Conservation (phyloP, 2,329 filamentous ascomycete species). For the Delphinella strobiligena region DNA sequence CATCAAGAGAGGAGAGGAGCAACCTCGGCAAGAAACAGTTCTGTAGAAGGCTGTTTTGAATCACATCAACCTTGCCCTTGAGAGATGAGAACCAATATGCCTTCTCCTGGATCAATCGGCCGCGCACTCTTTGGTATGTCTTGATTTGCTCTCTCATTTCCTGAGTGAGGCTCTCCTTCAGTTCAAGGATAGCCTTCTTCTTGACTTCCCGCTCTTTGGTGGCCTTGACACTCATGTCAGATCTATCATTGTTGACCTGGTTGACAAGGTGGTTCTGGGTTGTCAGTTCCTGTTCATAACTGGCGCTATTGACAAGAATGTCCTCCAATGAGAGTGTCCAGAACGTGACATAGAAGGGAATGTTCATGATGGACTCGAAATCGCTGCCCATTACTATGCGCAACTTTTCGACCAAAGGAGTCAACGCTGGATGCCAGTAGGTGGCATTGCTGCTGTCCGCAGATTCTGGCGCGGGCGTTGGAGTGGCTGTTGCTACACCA, state of each 20-base stretch:
- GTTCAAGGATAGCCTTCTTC: constrained; percentile 55
- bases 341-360: constrained; percentile 79
- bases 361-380: constrained; percentile 58
- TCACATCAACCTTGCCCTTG: constrained; percentile 48
- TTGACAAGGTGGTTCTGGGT: constrained; percentile 55
- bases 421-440: constrained; percentile 57
- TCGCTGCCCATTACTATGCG: constrained; percentile 48
- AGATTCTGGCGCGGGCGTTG: constrained; percentile 15
- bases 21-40: constrained; percentile 86
- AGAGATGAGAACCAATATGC: constrained; percentile 63
- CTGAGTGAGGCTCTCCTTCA: constrained; percentile 56
- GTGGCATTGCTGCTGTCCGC: constrained; percentile 23
- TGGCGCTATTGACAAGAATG: constrained; percentile 60
- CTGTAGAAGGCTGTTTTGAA: constrained; percentile 71
- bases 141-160: constrained; percentile 62
- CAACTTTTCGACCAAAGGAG: constrained; percentile 60
- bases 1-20: constrained; percentile 71
- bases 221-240: constrained; percentile 57
- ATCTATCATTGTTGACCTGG: constrained; percentile 56
- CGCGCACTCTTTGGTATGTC: constrained; percentile 53
- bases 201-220: constrained; percentile 56
- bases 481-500: constrained; percentile 6
- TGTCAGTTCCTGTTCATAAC: constrained; percentile 66
- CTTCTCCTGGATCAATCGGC: constrained; percentile 63
- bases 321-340: constrained; percentile 84